Percentiles rank a stretch among this genome's conserved stretches.
phyloP scores from a whole-genome alignment of 1,284 basidiomycete species.

The Cutaneotrichosporon dermatis region DNA sequence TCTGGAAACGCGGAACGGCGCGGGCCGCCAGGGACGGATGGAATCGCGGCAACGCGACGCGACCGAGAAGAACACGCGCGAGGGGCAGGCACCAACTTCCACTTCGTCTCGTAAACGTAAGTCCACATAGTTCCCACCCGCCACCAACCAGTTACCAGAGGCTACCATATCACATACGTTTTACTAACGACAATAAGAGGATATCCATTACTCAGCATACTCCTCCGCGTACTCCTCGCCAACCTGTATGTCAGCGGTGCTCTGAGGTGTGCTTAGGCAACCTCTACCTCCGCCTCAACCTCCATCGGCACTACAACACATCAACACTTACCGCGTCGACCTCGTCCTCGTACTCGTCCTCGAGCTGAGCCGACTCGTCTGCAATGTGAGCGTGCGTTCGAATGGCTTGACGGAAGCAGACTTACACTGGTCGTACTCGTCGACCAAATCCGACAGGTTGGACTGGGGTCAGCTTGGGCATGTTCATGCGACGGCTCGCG shows the following conservation, averaged over 20 bases:
- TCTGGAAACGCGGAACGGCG: no score
- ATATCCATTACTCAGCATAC: slow-evolving; percentile 9
- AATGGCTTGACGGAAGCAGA: neutral
- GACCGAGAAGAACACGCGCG: no score
- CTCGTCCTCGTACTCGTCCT: slow-evolving; percentile 32
- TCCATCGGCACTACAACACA: no score
- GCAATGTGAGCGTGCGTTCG: neutral
- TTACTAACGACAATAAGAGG: slow-evolving; percentile 3
- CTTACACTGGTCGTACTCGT: slow-evolving; percentile 45
- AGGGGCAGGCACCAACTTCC: no score
- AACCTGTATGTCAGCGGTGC: neutral
- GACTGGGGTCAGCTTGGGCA: slow-evolving; percentile 5
- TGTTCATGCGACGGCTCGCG: no score
- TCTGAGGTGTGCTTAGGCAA: no score
- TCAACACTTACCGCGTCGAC: slow-evolving; percentile 12
- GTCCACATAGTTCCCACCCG: no score
- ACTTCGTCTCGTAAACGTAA: no score
- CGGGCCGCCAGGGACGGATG: no score
- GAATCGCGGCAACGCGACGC: no score
- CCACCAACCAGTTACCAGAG: no score
- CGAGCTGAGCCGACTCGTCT: slow-evolving; percentile 33
- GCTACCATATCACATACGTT: slow-evolving; percentile 1
- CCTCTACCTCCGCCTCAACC: no score
- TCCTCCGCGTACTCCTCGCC: slow-evolving; percentile 18
- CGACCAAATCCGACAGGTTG: slow-evolving; percentile 45